Evolutionary conservation across 768 basidiomycete genomes (phyloP).

Genomic region (Omphalotus guepiniiformis): DNA sequence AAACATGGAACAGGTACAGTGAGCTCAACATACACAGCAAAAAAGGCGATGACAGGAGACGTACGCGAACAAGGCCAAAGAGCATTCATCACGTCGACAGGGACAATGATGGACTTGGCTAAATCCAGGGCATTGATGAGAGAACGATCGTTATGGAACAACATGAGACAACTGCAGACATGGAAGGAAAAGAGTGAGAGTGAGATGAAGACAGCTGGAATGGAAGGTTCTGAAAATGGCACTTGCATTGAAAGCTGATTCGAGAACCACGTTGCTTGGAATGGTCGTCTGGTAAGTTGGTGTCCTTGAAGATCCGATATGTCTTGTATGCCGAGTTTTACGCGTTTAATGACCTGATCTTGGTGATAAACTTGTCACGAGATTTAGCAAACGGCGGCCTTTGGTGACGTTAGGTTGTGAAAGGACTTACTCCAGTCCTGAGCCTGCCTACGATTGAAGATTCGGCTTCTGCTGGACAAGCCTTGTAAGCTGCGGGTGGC

Average conservation of each 20-base stretch:
- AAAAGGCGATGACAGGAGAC: constrained; percentile 9
- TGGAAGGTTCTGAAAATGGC: too few relatives aligned
- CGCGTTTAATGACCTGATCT: constrained; percentile 57
- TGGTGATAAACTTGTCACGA: constrained; percentile 58
- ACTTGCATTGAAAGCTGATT: constrained; percentile 62
- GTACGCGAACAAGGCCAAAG: constrained; percentile 60
- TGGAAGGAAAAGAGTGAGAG: not conserved
- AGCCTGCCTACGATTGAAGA: constrained; percentile 67
- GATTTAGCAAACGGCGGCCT: not conserved
- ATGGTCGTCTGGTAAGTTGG: constrained; percentile 63
- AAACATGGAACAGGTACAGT: not conserved
- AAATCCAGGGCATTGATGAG: constrained; percentile 58
- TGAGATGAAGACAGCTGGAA: too few relatives aligned
- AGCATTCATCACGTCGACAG: constrained; percentile 62
- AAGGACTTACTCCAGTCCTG: constrained; percentile 74
- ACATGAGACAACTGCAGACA: constrained; percentile 48
- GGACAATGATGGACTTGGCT: constrained; percentile 58
- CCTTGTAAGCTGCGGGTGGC: constrained; percentile 45
- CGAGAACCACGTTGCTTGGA: constrained; percentile 67
- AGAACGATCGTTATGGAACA: constrained; percentile 62
- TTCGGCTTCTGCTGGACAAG: constrained; percentile 42
- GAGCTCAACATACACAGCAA: not conserved
- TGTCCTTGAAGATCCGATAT: constrained; percentile 48
- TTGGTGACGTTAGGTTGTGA: not conserved
- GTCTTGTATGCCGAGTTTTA: constrained; percentile 49